Evolutionary conservation across 306 rosid species (phyloP).

Genomic region (Leucaena leucocephala): DNA sequence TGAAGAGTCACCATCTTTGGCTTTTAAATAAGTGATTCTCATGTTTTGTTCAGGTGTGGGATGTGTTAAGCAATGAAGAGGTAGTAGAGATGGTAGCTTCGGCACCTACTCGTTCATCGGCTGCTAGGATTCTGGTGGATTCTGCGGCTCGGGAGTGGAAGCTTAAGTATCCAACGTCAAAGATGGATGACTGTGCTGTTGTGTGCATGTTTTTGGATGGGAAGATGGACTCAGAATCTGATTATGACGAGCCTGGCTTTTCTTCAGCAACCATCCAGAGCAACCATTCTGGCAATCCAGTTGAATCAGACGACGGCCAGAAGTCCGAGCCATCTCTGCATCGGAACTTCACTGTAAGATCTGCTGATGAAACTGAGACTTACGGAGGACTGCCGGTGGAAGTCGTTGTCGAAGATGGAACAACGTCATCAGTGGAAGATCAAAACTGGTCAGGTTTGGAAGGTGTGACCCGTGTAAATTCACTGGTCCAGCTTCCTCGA

Average conservation of each 20-base stretch:
- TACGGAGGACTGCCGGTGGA: constrained; percentile 43
- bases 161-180: constrained; percentile 93
- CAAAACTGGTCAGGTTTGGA: constrained; percentile 97
- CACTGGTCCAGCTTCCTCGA: constrained; percentile 95
- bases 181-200: constrained; percentile 99
- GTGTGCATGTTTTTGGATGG: constrained; percentile 91
- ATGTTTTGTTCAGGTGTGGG: constrained; percentile 77
- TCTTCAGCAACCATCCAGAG: constrained; percentile 93
- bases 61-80: constrained; percentile 95
- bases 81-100: constrained; percentile 92
- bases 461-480: constrained; percentile 97
- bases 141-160: constrained; percentile 97
- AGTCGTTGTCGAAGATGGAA: constrained; percentile 54
- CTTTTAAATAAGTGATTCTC: constrained; percentile 5
- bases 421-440: constrained; percentile 63
- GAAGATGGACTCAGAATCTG: constrained; percentile 96
- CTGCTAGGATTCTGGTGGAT: constrained; percentile 85
- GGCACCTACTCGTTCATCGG: constrained; percentile 72
- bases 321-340: constrained; percentile 81
- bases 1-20: constrained; percentile 2
- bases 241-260: constrained; percentile 78
- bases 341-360: constrained; percentile 80
- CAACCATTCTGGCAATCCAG: constrained; percentile 78
- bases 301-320: constrained; percentile 84
- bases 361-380: constrained; percentile 71